These are phyloP conservation scores for Collybia mongolica DNA, from an alignment of 768 basidiomycete genomes.

Conservation along the genomic window DNA sequence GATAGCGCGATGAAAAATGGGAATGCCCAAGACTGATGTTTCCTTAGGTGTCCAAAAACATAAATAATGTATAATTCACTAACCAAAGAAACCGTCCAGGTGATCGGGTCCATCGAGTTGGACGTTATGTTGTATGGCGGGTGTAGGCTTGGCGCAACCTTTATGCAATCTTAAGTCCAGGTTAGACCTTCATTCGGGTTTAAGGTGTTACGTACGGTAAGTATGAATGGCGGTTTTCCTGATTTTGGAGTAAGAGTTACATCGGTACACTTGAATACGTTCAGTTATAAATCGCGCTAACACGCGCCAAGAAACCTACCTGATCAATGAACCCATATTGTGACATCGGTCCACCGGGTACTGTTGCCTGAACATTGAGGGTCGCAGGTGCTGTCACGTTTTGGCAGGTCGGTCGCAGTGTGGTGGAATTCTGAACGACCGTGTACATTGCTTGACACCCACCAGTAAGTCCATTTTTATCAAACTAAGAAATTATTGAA, in stretches of 20 bases:
- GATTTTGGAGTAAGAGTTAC: conserved; percentile 39
- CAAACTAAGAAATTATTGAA: conserved; percentile 33
- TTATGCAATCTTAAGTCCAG: background rate
- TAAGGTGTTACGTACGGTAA: conserved; percentile 34
- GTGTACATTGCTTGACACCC: conserved; percentile 53
- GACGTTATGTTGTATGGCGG: conserved; percentile 52
- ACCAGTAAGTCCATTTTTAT: conserved; percentile 44
- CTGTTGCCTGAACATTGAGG: conserved; percentile 33
- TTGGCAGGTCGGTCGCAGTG: conserved; percentile 32
- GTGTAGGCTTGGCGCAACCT: conserved; percentile 51
- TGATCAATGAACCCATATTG: conserved; percentile 46
- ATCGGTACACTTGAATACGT: conserved; percentile 41
- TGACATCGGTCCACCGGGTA: conserved; percentile 38
- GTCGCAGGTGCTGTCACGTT: conserved; percentile 36
- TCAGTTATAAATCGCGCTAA: background rate
- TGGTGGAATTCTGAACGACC: conserved; percentile 40
- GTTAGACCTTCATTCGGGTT: background rate
- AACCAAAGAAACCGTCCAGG: conserved; percentile 41
- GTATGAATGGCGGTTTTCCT: conserved; percentile 46
- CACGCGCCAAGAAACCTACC: conserved; percentile 18
- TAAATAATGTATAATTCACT: background rate
- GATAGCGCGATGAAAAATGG: conserved; percentile 49
- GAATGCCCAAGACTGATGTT: conserved; percentile 38
- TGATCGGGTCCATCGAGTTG: conserved; percentile 29
- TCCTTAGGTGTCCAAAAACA: background rate